Evolutionary conservation across 768 basidiomycete species (phyloP).

Genomic region (Rickenella mellea): DNA sequence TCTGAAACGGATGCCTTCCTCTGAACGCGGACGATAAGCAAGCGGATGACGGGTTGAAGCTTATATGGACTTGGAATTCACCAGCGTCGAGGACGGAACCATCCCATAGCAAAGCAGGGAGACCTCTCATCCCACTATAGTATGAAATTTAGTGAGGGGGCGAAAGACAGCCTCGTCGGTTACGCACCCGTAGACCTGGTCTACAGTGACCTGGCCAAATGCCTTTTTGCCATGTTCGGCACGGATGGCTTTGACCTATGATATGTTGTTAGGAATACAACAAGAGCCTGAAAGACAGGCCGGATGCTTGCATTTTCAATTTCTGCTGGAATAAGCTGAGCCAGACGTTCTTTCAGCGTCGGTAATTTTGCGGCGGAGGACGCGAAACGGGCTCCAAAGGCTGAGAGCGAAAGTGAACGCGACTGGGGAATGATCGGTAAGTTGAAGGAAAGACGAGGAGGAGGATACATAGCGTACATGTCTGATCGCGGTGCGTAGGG

Average conservation of each 20-base stretch:
- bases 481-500: not conserved
- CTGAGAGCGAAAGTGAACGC: conserved; percentile 32
- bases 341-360: conserved; percentile 85
- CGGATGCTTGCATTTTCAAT: conserved; percentile 56
- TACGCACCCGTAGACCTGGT: conserved; percentile 82
- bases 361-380: conserved; percentile 58
- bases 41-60: not conserved
- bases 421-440: not conserved
- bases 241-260: conserved; percentile 74
- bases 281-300: not conserved
- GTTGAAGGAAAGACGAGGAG: not conserved
- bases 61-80: conserved; percentile 21
- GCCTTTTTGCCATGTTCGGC: conserved; percentile 85
- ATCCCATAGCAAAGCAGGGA: conserved; percentile 96
- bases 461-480: not conserved
- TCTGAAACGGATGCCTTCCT: conserved; percentile 98
- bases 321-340: conserved; percentile 87
- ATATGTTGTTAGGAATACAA: conserved; percentile 4
- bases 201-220: conserved; percentile 85
- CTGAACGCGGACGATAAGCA: conserved; percentile 25
- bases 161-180: not conserved
- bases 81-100: conserved; percentile 94
- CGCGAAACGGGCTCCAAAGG: conserved; percentile 46
- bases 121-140: conserved; percentile 73
- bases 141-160: conserved; percentile 6